A percentile compares a stretch with the other conserved stretches of the same genome.
Conservation (phyloP, 2,329 filamentous ascomycete genomes). For the Epichloe typhina region DNA sequence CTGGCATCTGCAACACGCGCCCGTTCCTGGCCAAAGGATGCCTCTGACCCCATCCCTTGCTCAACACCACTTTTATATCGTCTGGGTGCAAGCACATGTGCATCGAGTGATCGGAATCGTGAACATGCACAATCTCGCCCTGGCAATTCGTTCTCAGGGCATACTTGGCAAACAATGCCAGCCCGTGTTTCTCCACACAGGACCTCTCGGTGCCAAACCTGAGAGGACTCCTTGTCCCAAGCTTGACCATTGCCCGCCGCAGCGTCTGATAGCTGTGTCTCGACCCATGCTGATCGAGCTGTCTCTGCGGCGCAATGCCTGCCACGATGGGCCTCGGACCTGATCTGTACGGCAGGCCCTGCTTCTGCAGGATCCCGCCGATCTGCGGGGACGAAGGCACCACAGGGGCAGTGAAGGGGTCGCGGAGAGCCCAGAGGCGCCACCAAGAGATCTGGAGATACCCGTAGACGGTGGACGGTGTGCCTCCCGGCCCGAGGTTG, state of each 20-base stretch:
- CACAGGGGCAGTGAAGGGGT: conserved; percentile 51
- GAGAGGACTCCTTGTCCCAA: conserved; percentile 33
- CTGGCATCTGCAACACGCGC: conserved; percentile 48
- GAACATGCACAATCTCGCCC: conserved; percentile 74
- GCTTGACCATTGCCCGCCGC: conserved; percentile 34
- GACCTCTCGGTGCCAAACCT: conserved; percentile 50
- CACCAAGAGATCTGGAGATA: conserved; percentile 64
- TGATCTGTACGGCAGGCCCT: conserved; percentile 43
- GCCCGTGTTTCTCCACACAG: conserved; percentile 71
- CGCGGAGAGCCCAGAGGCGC: conserved; percentile 54
- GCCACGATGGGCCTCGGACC: conserved; percentile 53
- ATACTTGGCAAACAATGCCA: conserved; percentile 56
- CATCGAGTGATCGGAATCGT: conserved; percentile 62
- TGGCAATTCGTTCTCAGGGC: conserved; percentile 58
- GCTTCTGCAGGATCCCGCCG: conserved; percentile 41
- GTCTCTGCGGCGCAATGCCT: conserved; percentile 72
- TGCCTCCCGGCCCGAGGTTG: conserved; percentile 67
- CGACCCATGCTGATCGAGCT: conserved; percentile 54
- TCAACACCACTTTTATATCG: conserved; percentile 58
- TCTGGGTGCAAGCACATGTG: conserved; percentile 71
- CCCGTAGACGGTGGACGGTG: conserved; percentile 57
- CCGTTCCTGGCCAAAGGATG: conserved; percentile 54
- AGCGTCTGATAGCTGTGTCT: conserved; percentile 41
- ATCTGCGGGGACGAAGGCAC: conserved; percentile 37
- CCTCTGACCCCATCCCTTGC: conserved; percentile 67